Evolutionary conservation across 345 rosid genomes (phyloP), one percentile per base, ranked within the genome.

Genomic region (Pseudoturritis turrita): DNA sequence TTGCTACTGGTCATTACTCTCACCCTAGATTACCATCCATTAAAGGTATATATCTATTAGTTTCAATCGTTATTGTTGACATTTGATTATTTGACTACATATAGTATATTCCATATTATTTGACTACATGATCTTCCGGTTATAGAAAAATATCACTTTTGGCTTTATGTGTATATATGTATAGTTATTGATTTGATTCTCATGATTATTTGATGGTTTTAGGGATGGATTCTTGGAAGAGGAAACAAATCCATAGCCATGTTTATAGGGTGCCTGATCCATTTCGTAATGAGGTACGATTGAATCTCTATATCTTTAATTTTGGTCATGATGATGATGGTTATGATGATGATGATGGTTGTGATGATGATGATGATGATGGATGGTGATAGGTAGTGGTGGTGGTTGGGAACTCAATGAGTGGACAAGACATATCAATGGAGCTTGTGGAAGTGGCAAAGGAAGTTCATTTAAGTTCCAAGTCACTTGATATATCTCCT

Each of bases 341-440:
- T n/a, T n/a, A n/a, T n/a, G n/a, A n/a, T n/a, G 7, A 51, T 12
- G 13, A 41, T 52, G 29, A 25, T 17, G 4, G 14, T 59, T 12
- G 6, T 66, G 39, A 8, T 43, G 17, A 9, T 37, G 39, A 10
- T 44, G 5, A 23, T 21, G 50, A 10, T 43, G 35, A 41, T 55
- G 68, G 14, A 33, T 62, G 64, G 7, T 62, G 26, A 62, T 65
- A 92, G 96, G 88, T 85, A 8, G 96, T 94, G 35, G 96, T 90
- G 71, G 84, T 90, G 3, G 86, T 94, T 73, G 98, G 96, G 22
- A 89, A 80, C 65, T 89, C 97, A 13, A 66, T 81, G 75, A 90
- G 98, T 31, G 98, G 96, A 31, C 94, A 89, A 79, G 98, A 94
- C 76, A 83, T 90, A 85, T 87, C 96, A 61, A 85, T 90, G 86